Conservation (phyloP, 2,329 filamentous ascomycete genomes). For the Fusarium euwallaceae region DNA sequence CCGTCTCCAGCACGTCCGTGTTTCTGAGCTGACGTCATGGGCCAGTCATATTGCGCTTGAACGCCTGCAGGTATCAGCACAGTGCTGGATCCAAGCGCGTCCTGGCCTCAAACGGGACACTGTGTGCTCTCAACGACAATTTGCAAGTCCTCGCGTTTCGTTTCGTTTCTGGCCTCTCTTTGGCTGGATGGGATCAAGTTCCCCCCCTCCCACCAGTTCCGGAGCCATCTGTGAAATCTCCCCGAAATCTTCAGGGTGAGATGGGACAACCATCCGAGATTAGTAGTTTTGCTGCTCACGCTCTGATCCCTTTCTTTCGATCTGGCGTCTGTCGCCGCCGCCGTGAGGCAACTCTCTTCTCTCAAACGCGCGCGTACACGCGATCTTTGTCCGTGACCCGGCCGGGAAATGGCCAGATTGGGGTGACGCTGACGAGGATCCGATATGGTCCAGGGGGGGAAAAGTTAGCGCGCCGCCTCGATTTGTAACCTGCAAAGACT, state of each 20-base stretch:
- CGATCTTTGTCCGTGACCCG: conserved; percentile 23
- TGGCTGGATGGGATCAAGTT: not conserved
- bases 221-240: conserved; percentile 25
- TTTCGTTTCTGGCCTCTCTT: conserved; percentile 22
- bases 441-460: conserved; percentile 34
- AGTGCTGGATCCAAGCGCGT: conserved; percentile 32
- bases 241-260: conserved; percentile 18
- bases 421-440: conserved; percentile 25
- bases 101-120: conserved; percentile 28
- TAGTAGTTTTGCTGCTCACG: not conserved
- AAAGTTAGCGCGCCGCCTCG: conserved; percentile 35
- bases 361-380: conserved; percentile 25
- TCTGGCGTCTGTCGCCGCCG: not conserved
- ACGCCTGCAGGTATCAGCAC: conserved; percentile 36
- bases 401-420: conserved; percentile 30
- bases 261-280: conserved; percentile 17
- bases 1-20: conserved; percentile 3
- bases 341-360: not conserved
- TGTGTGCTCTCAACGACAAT: conserved; percentile 24
- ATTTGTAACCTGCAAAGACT: conserved; percentile 20
- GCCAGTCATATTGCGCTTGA: conserved; percentile 42
- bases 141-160: conserved; percentile 17
- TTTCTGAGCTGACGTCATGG: conserved; percentile 43
- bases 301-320: not conserved
- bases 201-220: conserved; percentile 16